Evolutionary conservation across 768 basidiomycete species (phyloP).

Genomic region (Lactarius quietus): DNA sequence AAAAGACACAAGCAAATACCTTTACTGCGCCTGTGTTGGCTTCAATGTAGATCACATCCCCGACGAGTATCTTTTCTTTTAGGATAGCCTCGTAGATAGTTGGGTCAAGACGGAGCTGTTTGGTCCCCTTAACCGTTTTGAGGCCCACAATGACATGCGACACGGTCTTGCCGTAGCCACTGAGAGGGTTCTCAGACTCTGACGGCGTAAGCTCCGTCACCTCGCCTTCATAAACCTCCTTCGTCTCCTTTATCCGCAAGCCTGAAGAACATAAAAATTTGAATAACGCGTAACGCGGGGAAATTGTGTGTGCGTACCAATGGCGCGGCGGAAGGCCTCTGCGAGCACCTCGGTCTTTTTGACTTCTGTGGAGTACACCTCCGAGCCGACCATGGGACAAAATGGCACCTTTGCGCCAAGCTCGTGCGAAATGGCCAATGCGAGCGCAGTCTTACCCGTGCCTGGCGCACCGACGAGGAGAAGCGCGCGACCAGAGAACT

Average conservation of each 20-base stretch:
- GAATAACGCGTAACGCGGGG: background rate
- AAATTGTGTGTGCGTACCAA: slow-evolving; percentile 56
- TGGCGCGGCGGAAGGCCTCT: slow-evolving; percentile 91
- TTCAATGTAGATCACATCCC: slow-evolving; percentile 97
- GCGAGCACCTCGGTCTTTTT: slow-evolving; percentile 99
- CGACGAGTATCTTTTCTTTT: slow-evolving; percentile 95
- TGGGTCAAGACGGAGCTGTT: slow-evolving; percentile 91
- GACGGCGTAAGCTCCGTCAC: slow-evolving; percentile 95
- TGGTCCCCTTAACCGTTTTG: slow-evolving; percentile 84
- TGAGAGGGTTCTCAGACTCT: slow-evolving; percentile 95
- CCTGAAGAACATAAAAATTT: slow-evolving; percentile 45
- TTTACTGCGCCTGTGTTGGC: slow-evolving; percentile 93
- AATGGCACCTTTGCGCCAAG: slow-evolving; percentile 94
- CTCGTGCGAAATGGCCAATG: slow-evolving; percentile 93
- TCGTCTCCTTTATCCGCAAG: slow-evolving; percentile 97
- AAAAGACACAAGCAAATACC: slow-evolving; percentile 42
- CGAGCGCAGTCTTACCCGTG: slow-evolving; percentile 96
- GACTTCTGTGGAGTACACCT: slow-evolving; percentile 95
- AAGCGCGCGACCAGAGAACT: slow-evolving; percentile 90
- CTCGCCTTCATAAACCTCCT: slow-evolving; percentile 98
- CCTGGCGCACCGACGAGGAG: slow-evolving; percentile 94
- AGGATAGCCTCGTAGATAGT: slow-evolving; percentile 96
- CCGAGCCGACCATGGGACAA: slow-evolving; percentile 97
- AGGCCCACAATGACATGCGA: slow-evolving; percentile 97
- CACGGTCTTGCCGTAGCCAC: slow-evolving; percentile 97